phyloP scores from a whole-genome alignment of 345 rosid species.

The Eucalyptus globulus region DNA sequence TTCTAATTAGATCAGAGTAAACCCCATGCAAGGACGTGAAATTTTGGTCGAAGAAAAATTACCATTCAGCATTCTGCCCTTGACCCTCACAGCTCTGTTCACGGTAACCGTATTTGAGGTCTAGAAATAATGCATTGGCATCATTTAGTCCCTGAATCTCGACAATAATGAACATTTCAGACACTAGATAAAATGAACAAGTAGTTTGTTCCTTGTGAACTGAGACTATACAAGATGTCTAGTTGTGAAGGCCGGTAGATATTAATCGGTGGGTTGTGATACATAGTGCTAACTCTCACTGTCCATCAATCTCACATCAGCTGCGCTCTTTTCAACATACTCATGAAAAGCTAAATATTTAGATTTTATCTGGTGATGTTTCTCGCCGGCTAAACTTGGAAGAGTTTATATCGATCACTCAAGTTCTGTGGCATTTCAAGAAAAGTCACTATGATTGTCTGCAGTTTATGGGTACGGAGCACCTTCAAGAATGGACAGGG shows the following conservation, averaged over 20 bases:
- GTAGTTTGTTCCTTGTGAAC: not conserved
- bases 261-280: not conserved
- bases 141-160: not conserved
- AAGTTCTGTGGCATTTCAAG: not conserved
- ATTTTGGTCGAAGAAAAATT: not conserved
- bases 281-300: not conserved
- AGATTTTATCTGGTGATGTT: not conserved
- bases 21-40: not conserved
- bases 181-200: not conserved
- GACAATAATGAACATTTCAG: not conserved
- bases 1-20: not conserved
- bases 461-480: not conserved
- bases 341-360: not conserved
- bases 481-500: not conserved
- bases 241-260: not conserved
- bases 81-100: not conserved
- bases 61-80: not conserved
- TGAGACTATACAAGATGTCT: not conserved
- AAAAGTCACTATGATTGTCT: not conserved
- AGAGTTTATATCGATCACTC: not conserved
- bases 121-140: not conserved
- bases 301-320: not conserved
- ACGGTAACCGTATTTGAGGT: not conserved
- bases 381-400: not conserved
- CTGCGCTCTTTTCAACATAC: not conserved